Evolutionary conservation across 192 early-diverging fungal species (phyloP).

Genomic region (Tieghemiomyces parasiticus): DNA sequence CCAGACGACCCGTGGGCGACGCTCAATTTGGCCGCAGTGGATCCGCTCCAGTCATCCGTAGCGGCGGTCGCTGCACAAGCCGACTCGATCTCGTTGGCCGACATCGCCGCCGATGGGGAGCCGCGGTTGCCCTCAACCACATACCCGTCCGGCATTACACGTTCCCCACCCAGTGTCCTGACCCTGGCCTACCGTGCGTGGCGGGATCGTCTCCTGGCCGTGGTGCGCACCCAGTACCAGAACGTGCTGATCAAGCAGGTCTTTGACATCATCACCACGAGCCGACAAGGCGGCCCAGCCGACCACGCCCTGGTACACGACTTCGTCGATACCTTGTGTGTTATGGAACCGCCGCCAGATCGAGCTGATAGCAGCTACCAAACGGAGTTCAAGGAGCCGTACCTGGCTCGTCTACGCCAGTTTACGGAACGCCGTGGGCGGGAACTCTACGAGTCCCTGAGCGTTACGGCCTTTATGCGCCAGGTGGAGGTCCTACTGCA

Average conservation of each 20-base stretch:
- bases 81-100: background rate
- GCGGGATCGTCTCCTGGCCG: background rate
- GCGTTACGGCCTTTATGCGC: background rate
- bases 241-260: background rate
- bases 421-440: background rate
- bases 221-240: background rate
- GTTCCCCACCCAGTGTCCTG: background rate
- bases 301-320: background rate
- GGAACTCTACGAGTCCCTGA: background rate
- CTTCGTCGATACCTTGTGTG: background rate
- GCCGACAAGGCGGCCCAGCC: background rate
- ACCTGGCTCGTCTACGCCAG: background rate
- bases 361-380: background rate
- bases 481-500: background rate
- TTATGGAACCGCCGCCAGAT: background rate
- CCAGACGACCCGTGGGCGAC: background rate
- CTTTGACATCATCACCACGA: background rate
- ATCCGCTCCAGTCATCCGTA: background rate
- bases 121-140: background rate
- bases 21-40: background rate
- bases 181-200: background rate
- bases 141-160: background rate
- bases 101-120: background rate
- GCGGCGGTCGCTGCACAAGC: background rate
- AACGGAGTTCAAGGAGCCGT: constrained; percentile 4